Evolutionary conservation across 1,139 yeast species (phyloP).

Genomic region (Taiozyma sp.): DNA sequence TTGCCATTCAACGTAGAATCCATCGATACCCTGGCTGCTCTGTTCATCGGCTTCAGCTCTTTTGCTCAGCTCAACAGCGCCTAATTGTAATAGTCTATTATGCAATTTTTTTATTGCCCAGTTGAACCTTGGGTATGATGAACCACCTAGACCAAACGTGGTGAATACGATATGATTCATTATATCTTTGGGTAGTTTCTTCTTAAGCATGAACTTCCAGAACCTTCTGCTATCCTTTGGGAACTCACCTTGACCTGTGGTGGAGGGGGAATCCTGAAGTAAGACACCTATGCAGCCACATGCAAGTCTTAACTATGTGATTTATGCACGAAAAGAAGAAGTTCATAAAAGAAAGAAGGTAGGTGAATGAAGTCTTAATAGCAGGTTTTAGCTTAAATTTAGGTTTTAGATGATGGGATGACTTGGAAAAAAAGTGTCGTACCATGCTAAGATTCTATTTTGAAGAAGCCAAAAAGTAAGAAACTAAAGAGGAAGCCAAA

Average conservation of each 20-base stretch:
- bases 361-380: too few relatives aligned
- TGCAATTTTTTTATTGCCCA: slow-evolving; percentile 82
- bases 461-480: too few relatives aligned
- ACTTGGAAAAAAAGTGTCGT: too few relatives aligned
- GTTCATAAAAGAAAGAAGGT: too few relatives aligned
- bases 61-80: slow-evolving; percentile 64
- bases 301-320: too few relatives aligned
- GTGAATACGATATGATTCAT: slow-evolving; percentile 60
- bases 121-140: slow-evolving; percentile 83
- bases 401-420: too few relatives aligned
- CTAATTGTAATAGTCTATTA: slow-evolving; percentile 69
- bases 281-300: too few relatives aligned
- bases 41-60: slow-evolving; percentile 91
- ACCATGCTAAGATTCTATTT: too few relatives aligned
- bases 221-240: slow-evolving; percentile 72
- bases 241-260: slow-evolving; percentile 94
- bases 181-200: slow-evolving; percentile 59
- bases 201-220: slow-evolving; percentile 68
- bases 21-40: slow-evolving; percentile 70
- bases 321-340: too few relatives aligned
- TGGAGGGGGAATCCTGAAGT: slow-evolving; percentile 35
- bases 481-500: too few relatives aligned
- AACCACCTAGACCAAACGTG: slow-evolving; percentile 91
- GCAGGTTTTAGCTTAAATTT: too few relatives aligned
- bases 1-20: slow-evolving; percentile 74